Evolutionary conservation across 805 yeast species (phyloP).

Genomic region (Kuraishia molischiana): DNA sequence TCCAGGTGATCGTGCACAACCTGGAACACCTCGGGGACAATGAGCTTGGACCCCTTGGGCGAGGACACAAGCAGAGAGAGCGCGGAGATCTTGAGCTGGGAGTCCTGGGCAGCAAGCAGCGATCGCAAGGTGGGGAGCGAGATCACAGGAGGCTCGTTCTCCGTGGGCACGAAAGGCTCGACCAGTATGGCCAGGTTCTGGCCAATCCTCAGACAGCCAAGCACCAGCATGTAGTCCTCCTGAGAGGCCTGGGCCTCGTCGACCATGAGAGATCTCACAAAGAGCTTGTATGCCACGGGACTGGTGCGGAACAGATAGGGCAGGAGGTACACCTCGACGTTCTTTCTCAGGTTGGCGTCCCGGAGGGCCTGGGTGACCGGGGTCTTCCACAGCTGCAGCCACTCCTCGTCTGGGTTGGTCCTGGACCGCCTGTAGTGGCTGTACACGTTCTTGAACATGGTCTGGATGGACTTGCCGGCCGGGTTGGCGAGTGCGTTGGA

Average conservation of each 20-base stretch:
- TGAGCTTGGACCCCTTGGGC: conserved; percentile 48
- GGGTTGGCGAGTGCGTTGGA: conserved; percentile 58
- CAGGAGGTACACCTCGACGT: conserved; percentile 48
- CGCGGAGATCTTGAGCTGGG: conserved; percentile 37
- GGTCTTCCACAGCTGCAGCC: conserved; percentile 45
- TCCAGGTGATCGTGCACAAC: conserved; percentile 34
- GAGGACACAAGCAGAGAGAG: conserved; percentile 54
- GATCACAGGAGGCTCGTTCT: conserved; percentile 21
- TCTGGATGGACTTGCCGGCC: conserved; percentile 45
- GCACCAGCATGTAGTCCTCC: conserved; percentile 26
- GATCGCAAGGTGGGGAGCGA: conserved; percentile 22
- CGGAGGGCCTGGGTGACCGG: conserved; percentile 25
- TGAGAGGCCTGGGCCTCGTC: conserved; percentile 12
- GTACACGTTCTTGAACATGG: conserved; percentile 26
- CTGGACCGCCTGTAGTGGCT: conserved; percentile 3
- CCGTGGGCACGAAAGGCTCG: conserved; percentile 33
- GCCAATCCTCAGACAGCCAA: conserved; percentile 54
- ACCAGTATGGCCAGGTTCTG: conserved; percentile 44
- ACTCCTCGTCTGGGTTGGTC: conserved; percentile 17
- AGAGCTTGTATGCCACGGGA: conserved; percentile 26
- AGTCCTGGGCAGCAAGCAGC: conserved; percentile 37
- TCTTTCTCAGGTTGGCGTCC: conserved; percentile 24
- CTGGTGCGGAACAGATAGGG: conserved; percentile 54
- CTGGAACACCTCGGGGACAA: conserved; percentile 34
- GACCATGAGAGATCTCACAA: conserved; percentile 24